Percentiles rank a stretch among this genome's conserved stretches.
Evolutionary conservation across 1,284 basidiomycete species (phyloP).

Genomic region (Microbotryomycetes sp.): DNA sequence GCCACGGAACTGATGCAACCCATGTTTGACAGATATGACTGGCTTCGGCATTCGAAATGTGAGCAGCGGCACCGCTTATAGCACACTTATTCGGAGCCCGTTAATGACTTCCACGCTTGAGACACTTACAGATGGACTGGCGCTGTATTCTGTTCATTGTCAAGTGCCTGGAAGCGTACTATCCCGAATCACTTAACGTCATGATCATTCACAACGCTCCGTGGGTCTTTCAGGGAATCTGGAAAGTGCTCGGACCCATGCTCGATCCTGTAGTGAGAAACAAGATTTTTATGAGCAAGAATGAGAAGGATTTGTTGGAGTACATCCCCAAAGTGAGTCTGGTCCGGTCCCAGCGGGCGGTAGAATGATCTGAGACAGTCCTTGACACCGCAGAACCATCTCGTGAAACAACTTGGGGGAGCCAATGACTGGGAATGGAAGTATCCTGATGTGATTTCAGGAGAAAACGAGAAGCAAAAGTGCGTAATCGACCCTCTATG

Average conservation of each 20-base stretch:
- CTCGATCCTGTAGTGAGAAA: slow-evolving; percentile 39
- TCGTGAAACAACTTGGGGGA: slow-evolving; percentile 32
- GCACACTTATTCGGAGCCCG: no score
- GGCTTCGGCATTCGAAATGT: slow-evolving; percentile 32
- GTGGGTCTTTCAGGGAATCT: slow-evolving; percentile 43
- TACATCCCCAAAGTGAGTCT: slow-evolving; percentile 26
- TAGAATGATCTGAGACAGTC: neutral
- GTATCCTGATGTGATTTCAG: slow-evolving; percentile 30
- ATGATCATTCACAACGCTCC: slow-evolving; percentile 44
- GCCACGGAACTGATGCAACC: neutral
- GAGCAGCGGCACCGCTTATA: no score
- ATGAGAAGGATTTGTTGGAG: slow-evolving; percentile 16
- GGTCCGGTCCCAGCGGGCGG: no score
- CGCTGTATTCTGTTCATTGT: slow-evolving; percentile 31
- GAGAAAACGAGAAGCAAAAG: slow-evolving; percentile 41
- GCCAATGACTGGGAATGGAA: slow-evolving; percentile 32
- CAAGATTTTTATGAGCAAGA: slow-evolving; percentile 34
- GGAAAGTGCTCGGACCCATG: slow-evolving; percentile 33
- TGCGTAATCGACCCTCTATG: neutral
- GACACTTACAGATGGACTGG: slow-evolving; percentile 16
- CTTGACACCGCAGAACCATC: slow-evolving; percentile 10
- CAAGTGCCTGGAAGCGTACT: slow-evolving; percentile 41
- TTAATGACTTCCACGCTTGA: no score
- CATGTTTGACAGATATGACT: slow-evolving; percentile 41
- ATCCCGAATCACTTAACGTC: slow-evolving; percentile 43